These are phyloP conservation scores for Lomentospora prolificans DNA, from an alignment of 2,329 filamentous ascomycete genomes.

Conservation along the genomic window DNA sequence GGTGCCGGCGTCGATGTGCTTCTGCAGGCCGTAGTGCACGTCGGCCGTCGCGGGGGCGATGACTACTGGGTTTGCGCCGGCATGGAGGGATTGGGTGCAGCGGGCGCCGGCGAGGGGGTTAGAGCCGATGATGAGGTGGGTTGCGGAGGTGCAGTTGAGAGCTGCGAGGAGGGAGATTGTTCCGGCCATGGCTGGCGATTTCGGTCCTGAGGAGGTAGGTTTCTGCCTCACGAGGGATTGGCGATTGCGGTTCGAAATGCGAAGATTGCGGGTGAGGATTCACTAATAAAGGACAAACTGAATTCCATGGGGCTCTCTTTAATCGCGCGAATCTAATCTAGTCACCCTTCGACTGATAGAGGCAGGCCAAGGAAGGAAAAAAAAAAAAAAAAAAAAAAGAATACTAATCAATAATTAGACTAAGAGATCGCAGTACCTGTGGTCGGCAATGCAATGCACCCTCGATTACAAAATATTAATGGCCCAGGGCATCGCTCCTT, in stretches of 20 bases:
- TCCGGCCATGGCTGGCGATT: neutral
- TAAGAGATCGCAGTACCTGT: too few species aligned
- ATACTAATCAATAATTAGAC: slow-evolving; percentile 1
- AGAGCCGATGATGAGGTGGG: slow-evolving; percentile 79
- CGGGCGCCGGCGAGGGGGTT: slow-evolving; percentile 81
- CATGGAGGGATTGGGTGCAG: slow-evolving; percentile 68
- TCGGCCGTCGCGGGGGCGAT: slow-evolving; percentile 59
- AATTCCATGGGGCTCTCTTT: too few species aligned
- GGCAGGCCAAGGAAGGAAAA: too few species aligned
- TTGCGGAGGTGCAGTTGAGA: slow-evolving; percentile 56
- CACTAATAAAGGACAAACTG: neutral
- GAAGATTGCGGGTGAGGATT: too few species aligned
- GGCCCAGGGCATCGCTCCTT: neutral
- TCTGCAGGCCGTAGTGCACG: slow-evolving; percentile 47
- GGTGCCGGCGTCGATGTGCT: slow-evolving; percentile 54
- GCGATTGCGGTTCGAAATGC: too few species aligned
- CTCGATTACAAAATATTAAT: neutral
- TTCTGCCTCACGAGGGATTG: neutral
- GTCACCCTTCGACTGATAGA: too few species aligned
- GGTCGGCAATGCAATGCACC: neutral
- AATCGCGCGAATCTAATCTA: neutral
- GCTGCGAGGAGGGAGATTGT: slow-evolving; percentile 56
- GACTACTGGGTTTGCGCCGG: slow-evolving; percentile 72
- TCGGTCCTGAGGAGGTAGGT: neutral
- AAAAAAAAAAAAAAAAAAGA: neutral